Percentiles rank a stretch among this genome's conserved stretches.
Evolutionary conservation across 441 rosid species (phyloP).

Genomic region (Gossypium davidsonii): DNA sequence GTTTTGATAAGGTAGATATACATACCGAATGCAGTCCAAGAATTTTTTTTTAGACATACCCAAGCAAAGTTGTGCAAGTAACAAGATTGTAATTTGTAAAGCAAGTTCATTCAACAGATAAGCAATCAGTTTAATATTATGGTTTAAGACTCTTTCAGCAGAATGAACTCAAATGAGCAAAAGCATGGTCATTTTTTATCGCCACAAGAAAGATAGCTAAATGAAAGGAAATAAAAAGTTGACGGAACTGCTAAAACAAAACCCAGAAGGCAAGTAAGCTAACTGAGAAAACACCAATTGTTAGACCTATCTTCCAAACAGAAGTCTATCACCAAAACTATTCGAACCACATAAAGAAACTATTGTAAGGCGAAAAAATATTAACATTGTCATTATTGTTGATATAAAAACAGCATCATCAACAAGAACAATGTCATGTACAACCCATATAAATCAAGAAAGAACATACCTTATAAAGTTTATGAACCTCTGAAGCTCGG

Average conservation of each 20-base stretch:
- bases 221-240: background rate
- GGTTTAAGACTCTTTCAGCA: background rate
- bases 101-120: background rate
- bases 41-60: background rate
- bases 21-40: background rate
- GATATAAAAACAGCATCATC: slow-evolving; percentile 3
- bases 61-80: background rate
- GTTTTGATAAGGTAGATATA: background rate
- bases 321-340: background rate
- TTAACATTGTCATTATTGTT: background rate
- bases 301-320: background rate
- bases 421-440: background rate
- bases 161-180: background rate
- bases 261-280: background rate
- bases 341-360: background rate
- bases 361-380: background rate
- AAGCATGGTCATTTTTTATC: background rate
- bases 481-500: slow-evolving; percentile 77
- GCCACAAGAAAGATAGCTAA: background rate
- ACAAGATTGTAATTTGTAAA: background rate
- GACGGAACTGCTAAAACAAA: background rate
- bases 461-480: slow-evolving; percentile 65
- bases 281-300: background rate
- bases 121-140: background rate
- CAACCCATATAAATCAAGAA: background rate